A percentile compares a stretch with the other conserved stretches of the same genome.
phyloP scores from a whole-genome alignment of 345 rosid species.

The Laguncularia racemosa region DNA sequence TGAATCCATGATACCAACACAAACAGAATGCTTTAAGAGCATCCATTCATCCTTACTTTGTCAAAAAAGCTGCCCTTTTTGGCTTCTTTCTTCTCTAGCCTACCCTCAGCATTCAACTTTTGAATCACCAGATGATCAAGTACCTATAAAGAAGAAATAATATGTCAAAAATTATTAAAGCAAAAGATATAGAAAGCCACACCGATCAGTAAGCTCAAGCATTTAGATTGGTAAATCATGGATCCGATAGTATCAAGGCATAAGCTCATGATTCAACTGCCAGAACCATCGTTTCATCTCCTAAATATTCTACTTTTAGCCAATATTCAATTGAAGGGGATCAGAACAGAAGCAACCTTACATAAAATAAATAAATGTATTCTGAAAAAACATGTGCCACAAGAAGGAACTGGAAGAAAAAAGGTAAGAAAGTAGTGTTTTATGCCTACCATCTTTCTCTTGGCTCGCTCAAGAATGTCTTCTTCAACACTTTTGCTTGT shows the following conservation, averaged over 20 bases:
- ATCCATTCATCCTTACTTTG: constrained; percentile 45
- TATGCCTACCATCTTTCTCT: constrained; percentile 83
- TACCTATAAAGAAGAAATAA: constrained; percentile 37
- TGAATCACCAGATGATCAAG: constrained; percentile 99
- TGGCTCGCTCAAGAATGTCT: constrained; percentile 96
- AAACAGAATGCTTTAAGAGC: neutral
- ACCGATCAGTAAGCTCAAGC: too few species aligned
- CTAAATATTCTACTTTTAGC: too few species aligned
- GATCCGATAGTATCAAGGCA: neutral
- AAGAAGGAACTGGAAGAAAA: neutral
- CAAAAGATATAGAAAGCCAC: constrained; percentile 1
- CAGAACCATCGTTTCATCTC: too few species aligned
- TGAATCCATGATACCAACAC: neutral
- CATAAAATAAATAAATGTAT: too few species aligned
- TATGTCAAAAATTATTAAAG: constrained; percentile 11
- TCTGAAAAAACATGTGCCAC: too few species aligned
- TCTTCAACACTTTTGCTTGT: constrained; percentile 99
- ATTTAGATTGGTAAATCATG: too few species aligned
- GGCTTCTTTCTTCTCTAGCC: constrained; percentile 96
- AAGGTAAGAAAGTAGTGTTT: neutral
- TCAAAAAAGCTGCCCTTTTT: constrained; percentile 87
- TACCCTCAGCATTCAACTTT: constrained; percentile 98
- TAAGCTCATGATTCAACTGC: neutral
- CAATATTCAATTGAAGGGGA: too few species aligned
- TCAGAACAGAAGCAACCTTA: too few species aligned